phyloP scores from a whole-genome alignment of 352 stramenopile genomes.

The Nothophytophthora sp. region DNA sequence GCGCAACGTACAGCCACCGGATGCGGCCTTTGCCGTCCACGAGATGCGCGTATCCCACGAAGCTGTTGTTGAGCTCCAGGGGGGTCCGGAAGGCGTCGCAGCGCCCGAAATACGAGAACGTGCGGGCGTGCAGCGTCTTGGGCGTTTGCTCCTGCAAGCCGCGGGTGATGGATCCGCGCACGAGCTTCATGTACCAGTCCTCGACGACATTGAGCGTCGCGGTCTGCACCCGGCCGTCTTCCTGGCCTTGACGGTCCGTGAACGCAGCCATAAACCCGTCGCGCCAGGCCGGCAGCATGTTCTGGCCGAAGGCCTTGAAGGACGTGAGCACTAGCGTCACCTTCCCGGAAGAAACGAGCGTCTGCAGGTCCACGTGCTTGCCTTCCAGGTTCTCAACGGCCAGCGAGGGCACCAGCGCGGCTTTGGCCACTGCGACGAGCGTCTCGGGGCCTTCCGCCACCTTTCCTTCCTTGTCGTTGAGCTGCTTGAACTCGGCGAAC shows the following conservation, averaged over 20 bases:
- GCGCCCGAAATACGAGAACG: slow-evolving; percentile 73
- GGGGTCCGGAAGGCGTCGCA: slow-evolving; percentile 82
- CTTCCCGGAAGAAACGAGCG: slow-evolving; percentile 46
- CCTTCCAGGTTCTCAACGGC: slow-evolving; percentile 50
- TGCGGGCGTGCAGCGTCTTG: slow-evolving; percentile 43
- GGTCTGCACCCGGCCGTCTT: slow-evolving; percentile 46
- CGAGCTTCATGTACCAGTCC: slow-evolving; percentile 90
- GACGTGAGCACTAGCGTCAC: slow-evolving; percentile 78
- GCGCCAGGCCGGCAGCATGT: slow-evolving; percentile 80
- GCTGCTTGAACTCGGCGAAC: slow-evolving; percentile 89
- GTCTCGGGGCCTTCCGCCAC: slow-evolving; percentile 49
- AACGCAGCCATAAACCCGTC: slow-evolving; percentile 62
- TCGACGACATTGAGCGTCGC: slow-evolving; percentile 85
- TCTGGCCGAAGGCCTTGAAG: slow-evolving; percentile 87
- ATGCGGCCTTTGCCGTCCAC: slow-evolving; percentile 81
- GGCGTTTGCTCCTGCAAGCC: slow-evolving; percentile 62
- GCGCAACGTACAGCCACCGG: slow-evolving; percentile 78
- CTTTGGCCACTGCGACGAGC: slow-evolving; percentile 64
- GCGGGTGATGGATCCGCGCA: slow-evolving; percentile 64
- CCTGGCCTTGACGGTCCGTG: slow-evolving; percentile 11
- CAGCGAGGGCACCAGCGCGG: slow-evolving; percentile 54
- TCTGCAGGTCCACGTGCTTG: slow-evolving; percentile 52
- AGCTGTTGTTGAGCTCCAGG: slow-evolving; percentile 85
- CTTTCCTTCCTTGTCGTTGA: slow-evolving; percentile 88
- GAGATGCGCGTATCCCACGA: slow-evolving; percentile 84